Conservation (phyloP, 2,329 filamentous ascomycete genomes). For the Pochonia chlamydosporia region DNA sequence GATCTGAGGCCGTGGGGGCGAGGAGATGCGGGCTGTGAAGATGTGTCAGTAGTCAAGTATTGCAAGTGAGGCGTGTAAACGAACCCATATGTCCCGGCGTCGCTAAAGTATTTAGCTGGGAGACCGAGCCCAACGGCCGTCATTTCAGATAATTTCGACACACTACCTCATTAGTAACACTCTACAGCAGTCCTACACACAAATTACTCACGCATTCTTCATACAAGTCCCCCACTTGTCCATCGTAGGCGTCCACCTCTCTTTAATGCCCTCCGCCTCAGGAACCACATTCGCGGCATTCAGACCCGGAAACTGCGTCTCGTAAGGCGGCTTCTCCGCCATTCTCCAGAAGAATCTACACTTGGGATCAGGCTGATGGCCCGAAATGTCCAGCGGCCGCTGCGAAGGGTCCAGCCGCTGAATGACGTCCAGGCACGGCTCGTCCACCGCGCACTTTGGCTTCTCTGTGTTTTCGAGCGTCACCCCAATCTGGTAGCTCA, state of each 20-base stretch:
- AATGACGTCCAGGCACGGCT: constrained; percentile 54
- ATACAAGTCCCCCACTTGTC: constrained; percentile 52
- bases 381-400: constrained; percentile 52
- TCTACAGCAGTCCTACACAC: background rate
- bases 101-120: constrained; percentile 44
- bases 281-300: constrained; percentile 52
- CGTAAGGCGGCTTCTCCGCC: constrained; percentile 46
- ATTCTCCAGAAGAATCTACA: constrained; percentile 60
- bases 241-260: constrained; percentile 50
- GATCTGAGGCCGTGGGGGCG: constrained; percentile 54
- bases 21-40: constrained; percentile 49
- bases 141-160: constrained; percentile 54
- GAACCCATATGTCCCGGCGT: constrained; percentile 50
- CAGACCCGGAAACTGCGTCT: constrained; percentile 48
- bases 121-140: constrained; percentile 50
- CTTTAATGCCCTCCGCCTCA: constrained; percentile 39
- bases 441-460: constrained; percentile 58
- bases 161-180: constrained; percentile 27
- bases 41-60: too few relatives aligned
- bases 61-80: constrained; percentile 1
- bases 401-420: constrained; percentile 46
- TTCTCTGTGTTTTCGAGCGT: constrained; percentile 59
- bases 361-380: constrained; percentile 53
- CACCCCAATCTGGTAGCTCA: constrained; percentile 56
- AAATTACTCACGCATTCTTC: constrained; percentile 48